Evolutionary conservation across 768 basidiomycete genomes (phyloP).

Genomic region (Mycena kentingensis): DNA sequence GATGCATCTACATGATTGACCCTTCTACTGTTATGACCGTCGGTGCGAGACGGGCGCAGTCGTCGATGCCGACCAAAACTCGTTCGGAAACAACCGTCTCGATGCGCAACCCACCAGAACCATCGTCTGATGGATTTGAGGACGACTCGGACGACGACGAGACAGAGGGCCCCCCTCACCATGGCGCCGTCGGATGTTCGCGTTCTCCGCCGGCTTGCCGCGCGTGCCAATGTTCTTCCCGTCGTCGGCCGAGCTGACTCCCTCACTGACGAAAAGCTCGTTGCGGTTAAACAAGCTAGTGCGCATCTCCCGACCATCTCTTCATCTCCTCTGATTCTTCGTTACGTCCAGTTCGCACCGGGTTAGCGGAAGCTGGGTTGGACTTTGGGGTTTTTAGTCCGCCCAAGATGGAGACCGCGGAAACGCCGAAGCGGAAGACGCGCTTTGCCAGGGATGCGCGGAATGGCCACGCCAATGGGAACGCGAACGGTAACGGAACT

Average conservation of each 20-base stretch:
- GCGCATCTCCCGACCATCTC: conserved; percentile 21
- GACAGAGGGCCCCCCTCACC: conserved; percentile 49
- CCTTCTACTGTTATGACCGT: conserved; percentile 67
- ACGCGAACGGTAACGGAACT: conserved; percentile 27
- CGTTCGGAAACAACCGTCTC: conserved; percentile 71
- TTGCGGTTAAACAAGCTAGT: conserved; percentile 66
- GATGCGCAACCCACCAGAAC: conserved; percentile 51
- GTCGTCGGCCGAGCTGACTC: conserved; percentile 81
- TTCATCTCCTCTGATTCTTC: background rate
- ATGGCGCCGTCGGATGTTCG: conserved; percentile 80
- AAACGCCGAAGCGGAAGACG: conserved; percentile 38
- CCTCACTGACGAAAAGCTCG: conserved; percentile 76
- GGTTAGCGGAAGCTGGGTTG: conserved; percentile 64
- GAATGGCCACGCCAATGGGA: conserved; percentile 28
- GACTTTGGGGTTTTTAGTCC: conserved; percentile 78
- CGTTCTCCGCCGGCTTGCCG: conserved; percentile 74
- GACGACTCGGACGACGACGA: conserved; percentile 52
- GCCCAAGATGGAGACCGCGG: conserved; percentile 31
- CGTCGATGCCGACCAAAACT: conserved; percentile 52
- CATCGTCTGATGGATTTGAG: conserved; percentile 55
- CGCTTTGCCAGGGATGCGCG: conserved; percentile 34
- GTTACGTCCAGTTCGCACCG: conserved; percentile 52
- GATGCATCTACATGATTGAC: conserved; percentile 86
- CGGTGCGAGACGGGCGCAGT: conserved; percentile 50
- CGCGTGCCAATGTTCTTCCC: conserved; percentile 78